These are phyloP conservation scores for Malus hybrid DNA, from an alignment of 331 rosid genomes.

Conservation along the genomic window DNA sequence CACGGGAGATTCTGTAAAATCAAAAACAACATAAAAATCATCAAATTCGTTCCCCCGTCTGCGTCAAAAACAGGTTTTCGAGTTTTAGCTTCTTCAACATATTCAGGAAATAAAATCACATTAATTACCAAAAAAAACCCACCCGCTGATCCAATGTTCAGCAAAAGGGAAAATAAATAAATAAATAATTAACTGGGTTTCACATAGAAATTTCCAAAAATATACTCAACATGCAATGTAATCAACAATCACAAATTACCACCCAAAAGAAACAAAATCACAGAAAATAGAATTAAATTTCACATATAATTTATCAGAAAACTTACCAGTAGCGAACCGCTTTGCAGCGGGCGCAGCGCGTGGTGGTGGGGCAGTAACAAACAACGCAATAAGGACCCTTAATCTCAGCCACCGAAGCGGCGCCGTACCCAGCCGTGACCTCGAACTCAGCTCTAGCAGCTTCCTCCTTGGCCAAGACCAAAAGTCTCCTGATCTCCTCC, in stretches of 20 bases:
- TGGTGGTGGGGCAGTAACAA: constrained; percentile 65
- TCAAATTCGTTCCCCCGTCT: background rate
- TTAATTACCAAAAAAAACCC: background rate
- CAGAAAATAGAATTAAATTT: background rate
- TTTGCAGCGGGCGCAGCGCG: constrained; percentile 77
- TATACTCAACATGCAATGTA: background rate
- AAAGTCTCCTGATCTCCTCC: constrained; percentile 75
- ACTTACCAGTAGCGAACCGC: constrained; percentile 83
- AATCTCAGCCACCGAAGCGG: constrained; percentile 9
- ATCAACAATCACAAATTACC: background rate
- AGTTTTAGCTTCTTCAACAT: background rate
- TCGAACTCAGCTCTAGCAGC: constrained; percentile 78
- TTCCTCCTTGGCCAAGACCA: constrained; percentile 72
- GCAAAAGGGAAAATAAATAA: background rate
- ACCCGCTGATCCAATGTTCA: background rate
- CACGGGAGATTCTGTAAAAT: background rate
- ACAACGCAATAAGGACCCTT: constrained; percentile 48
- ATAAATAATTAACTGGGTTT: background rate
- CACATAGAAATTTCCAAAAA: background rate
- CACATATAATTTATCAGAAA: background rate
- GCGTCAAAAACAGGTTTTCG: background rate
- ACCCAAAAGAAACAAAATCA: constrained; percentile 4
- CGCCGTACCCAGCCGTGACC: constrained; percentile 33
- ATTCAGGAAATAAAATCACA: background rate
- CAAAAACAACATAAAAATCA: background rate